A percentile compares a stretch with the other conserved stretches of the same genome.
phyloP scores from a whole-genome alignment of 345 rosid genomes.

The Hevea brasiliensis region DNA sequence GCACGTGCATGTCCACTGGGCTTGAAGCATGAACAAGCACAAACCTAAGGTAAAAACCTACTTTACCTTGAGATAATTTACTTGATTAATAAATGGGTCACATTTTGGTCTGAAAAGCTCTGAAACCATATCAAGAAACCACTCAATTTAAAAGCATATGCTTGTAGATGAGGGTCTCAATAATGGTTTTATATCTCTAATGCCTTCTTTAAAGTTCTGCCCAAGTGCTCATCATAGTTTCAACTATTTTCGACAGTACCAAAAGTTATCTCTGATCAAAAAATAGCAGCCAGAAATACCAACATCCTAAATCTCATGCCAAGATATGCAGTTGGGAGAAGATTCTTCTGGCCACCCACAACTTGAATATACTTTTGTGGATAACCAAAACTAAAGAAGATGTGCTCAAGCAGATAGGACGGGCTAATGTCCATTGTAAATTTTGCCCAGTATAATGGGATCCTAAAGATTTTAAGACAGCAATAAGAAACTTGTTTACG shows the following conservation, averaged over 20 bases:
- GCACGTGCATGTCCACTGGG: too few species aligned
- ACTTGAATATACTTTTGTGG: not conserved
- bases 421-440: not conserved
- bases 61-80: too few species aligned
- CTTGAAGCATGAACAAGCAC: too few species aligned
- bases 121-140: too few species aligned
- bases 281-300: not conserved
- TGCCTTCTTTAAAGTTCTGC: not conserved
- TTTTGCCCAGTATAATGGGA: not conserved
- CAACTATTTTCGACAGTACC: not conserved
- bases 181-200: too few species aligned
- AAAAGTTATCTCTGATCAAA: not conserved
- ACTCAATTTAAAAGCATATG: too few species aligned
- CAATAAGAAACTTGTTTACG: too few species aligned
- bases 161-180: too few species aligned
- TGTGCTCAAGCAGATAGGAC: not conserved
- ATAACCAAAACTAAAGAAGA: not conserved
- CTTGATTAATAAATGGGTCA: too few species aligned
- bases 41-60: too few species aligned
- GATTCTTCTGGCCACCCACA: not conserved
- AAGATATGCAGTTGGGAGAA: not conserved
- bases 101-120: too few species aligned
- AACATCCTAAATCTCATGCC: slow-evolving; percentile 1
- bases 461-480: not conserved
- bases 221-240: not conserved